phyloP scores from a whole-genome alignment of 371 early-diverging fungal species.

The Zopfochytrium polystomum region DNA sequence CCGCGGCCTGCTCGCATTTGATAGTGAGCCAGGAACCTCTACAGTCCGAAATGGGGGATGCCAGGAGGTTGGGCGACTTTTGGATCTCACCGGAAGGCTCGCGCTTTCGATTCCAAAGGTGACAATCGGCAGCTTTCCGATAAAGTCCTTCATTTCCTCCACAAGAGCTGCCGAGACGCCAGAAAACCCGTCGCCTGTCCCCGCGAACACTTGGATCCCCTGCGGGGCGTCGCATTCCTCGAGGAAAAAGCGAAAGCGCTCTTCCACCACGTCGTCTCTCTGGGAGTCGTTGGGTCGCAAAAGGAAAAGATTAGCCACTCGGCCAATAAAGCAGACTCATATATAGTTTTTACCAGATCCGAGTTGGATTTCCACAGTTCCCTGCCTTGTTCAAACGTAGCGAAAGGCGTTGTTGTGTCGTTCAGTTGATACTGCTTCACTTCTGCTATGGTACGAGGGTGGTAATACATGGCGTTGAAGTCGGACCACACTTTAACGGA shows the following conservation, averaged over 20 bases:
- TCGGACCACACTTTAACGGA: conserved; percentile 76
- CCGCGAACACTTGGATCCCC: conserved; percentile 77
- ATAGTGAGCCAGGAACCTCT: background rate
- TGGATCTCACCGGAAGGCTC: conserved; percentile 6
- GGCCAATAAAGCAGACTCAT: too few species aligned
- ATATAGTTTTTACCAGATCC: conserved; percentile 2
- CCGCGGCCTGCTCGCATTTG: conserved; percentile 35
- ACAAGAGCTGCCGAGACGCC: conserved; percentile 67
- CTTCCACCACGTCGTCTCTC: conserved; percentile 62
- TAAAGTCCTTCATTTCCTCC: conserved; percentile 71
- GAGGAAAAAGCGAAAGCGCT: conserved; percentile 68
- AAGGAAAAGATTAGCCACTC: too few species aligned
- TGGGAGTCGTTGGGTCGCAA: conserved; percentile 13
- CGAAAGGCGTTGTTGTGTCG: conserved; percentile 67
- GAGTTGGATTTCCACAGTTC: conserved; percentile 41
- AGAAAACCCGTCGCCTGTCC: conserved; percentile 72
- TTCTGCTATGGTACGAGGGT: conserved; percentile 65
- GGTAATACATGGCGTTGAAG: conserved; percentile 70
- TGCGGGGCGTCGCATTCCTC: conserved; percentile 81
- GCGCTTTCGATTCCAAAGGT: conserved; percentile 56
- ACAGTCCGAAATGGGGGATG: background rate
- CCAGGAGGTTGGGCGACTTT: background rate
- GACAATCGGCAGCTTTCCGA: conserved; percentile 66
- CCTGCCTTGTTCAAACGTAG: conserved; percentile 68
- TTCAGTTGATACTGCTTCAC: conserved; percentile 62